These are phyloP conservation scores for Coemansia sp. DNA, from an alignment of 192 early-diverging fungal genomes.

Conservation along the genomic window DNA sequence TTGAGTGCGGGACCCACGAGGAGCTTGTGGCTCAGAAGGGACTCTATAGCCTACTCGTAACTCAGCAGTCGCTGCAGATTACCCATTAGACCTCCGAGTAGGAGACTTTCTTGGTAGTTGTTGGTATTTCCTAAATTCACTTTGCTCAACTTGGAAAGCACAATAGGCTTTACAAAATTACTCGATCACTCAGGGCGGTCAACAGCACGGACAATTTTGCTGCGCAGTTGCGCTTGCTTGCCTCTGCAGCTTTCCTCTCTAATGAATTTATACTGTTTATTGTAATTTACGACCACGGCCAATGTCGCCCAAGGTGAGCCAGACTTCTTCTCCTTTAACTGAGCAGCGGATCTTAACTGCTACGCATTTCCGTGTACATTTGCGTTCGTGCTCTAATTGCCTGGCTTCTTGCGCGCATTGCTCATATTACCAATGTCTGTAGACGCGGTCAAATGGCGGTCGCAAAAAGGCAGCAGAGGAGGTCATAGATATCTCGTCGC, in stretches of 20 bases:
- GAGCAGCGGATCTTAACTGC: neutral
- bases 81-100: conserved; percentile 29
- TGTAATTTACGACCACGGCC: conserved; percentile 2
- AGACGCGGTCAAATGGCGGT: conserved; percentile 1
- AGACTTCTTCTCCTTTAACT: neutral
- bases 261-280: no score
- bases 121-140: neutral
- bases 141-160: neutral
- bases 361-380: no score
- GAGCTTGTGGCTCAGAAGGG: conserved; percentile 58
- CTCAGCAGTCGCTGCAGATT: conserved; percentile 59
- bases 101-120: no score
- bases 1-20: conserved; percentile 66
- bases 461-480: neutral
- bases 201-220: no score
- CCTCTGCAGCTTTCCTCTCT: no score
- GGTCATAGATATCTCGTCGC: conserved; percentile 9
- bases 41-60: conserved; percentile 59
- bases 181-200: neutral
- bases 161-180: no score
- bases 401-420: no score
- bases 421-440: neutral
- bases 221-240: no score
- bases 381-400: no score
- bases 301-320: conserved; percentile 11